Conservation (phyloP, 2,329 filamentous ascomycete species). For the Ceratocystis huliohia region DNA sequence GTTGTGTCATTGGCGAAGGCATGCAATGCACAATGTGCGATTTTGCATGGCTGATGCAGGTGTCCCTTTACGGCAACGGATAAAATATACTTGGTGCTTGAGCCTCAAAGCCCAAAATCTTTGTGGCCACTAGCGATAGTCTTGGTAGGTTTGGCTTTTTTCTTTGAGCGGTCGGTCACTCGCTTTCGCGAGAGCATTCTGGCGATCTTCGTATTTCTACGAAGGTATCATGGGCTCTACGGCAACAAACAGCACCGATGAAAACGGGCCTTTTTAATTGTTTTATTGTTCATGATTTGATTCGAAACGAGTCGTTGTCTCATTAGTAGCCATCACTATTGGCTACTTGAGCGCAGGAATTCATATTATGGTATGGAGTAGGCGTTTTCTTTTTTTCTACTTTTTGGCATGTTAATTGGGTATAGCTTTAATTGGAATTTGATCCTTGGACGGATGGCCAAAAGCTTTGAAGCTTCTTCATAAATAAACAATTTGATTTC, state of each 20-base stretch:
- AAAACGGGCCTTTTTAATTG: background rate
- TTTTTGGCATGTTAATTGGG: background rate
- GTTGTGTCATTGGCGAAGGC: background rate
- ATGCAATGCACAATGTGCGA: background rate
- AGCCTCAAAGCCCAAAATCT: background rate
- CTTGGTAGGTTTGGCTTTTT: slow-evolving; percentile 9
- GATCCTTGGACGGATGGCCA: background rate
- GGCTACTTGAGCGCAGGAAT: background rate
- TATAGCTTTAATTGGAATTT: slow-evolving; percentile 6
- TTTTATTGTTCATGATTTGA: background rate
- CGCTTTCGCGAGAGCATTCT: background rate
- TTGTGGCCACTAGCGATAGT: background rate
- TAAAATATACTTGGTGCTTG: background rate
- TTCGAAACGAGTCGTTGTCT: background rate
- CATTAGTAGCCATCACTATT: background rate
- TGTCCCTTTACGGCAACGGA: slow-evolving; percentile 4
- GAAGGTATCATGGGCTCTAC: background rate
- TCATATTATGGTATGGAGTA: background rate
- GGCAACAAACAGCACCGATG: background rate
- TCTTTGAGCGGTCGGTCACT: background rate
- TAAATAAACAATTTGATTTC: background rate
- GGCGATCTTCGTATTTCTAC: background rate
- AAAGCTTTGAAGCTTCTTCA: background rate
- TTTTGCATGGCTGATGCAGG: background rate
- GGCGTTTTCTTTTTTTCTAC: slow-evolving; percentile 9